Evolutionary conservation across 345 rosid species (phyloP).

Genomic region (Melaleuca quinquenervia): DNA sequence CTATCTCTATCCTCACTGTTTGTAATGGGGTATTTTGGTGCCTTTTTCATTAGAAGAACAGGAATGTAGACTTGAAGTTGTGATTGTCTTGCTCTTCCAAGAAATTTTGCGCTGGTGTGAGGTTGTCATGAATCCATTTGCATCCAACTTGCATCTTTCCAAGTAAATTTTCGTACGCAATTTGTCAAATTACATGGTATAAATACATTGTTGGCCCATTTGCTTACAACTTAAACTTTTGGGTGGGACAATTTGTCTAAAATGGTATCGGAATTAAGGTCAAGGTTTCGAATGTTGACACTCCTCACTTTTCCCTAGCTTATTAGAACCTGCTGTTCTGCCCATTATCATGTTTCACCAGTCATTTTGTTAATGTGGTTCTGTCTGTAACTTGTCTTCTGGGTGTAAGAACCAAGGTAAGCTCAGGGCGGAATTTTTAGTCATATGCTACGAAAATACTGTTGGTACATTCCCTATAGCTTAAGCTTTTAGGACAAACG

Average conservation of each 20-base stretch:
- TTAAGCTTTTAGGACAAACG: not conserved
- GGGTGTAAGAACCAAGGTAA: not conserved
- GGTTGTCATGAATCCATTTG: not conserved
- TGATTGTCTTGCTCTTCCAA: not conserved
- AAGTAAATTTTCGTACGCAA: not conserved
- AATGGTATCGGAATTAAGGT: not conserved
- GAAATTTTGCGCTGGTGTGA: not conserved
- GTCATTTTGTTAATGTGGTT: not conserved
- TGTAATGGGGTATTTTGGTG: not conserved
- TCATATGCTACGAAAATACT: not conserved
- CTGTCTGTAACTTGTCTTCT: not conserved
- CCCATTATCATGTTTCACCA: not conserved
- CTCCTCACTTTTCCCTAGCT: not conserved
- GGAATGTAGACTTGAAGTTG: not conserved
- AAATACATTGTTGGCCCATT: not conserved
- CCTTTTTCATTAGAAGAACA: not conserved
- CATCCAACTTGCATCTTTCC: not conserved
- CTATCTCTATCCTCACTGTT: not conserved
- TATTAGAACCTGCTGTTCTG: not conserved
- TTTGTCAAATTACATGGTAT: not conserved
- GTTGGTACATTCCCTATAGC: not conserved
- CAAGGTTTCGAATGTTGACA: not conserved
- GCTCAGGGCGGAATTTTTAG: not conserved
- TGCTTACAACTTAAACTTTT: not conserved
- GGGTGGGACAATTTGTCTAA: not conserved